Evolutionary conservation across 257 asterid genomes (phyloP).

Genomic region (Solanum virginianum): DNA sequence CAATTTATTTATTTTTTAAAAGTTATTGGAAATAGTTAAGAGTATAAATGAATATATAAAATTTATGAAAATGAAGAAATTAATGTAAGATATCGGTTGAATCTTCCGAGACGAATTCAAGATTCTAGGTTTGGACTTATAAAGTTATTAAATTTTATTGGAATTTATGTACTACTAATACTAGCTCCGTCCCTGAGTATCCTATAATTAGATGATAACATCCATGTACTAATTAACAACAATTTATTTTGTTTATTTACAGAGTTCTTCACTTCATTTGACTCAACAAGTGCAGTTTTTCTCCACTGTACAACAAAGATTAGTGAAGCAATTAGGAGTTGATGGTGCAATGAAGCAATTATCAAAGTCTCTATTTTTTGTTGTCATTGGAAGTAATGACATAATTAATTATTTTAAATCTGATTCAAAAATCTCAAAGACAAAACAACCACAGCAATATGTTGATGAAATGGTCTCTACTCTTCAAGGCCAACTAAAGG

Average conservation of each 20-base stretch:
- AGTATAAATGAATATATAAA: rapidly evolving
- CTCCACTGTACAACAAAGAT: constrained; percentile 20
- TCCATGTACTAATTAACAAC: neutral
- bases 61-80: neutral
- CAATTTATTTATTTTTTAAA: neutral
- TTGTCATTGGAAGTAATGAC: constrained; percentile 81
- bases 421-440: neutral
- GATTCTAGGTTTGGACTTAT: too few relatives aligned
- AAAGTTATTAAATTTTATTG: too few relatives aligned
- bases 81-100: neutral
- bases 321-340: constrained; percentile 27
- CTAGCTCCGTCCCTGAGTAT: too few relatives aligned
- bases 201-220: neutral
- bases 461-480: constrained; percentile 49
- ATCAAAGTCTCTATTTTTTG: constrained; percentile 40
- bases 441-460: constrained; percentile 36
- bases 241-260: neutral
- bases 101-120: neutral
- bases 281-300: constrained; percentile 39
- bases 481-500: constrained; percentile 44
- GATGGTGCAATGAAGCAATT: constrained; percentile 28
- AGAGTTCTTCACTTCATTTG: constrained; percentile 32
- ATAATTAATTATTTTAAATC: constrained; percentile 32
- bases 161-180: too few relatives aligned
- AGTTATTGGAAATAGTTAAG: neutral